Evolutionary conservation across 106 monocot genomes (phyloP), one percentile per base, ranked within the genome.

Genomic region (Posidonia australis): DNA sequence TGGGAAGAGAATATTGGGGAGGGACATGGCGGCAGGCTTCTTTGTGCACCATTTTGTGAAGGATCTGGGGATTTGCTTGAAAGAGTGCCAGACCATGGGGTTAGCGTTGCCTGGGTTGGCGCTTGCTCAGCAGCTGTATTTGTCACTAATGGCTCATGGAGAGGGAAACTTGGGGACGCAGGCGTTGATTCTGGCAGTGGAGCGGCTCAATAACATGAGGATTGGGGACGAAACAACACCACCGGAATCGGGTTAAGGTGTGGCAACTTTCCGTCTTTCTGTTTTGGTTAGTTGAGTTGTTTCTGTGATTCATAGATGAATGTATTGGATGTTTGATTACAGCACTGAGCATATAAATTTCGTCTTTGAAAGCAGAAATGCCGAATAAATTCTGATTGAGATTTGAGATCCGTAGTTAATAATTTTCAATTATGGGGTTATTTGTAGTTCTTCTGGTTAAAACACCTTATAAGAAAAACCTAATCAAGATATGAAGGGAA

Each of bases 31-130:
- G 44, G 77, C 93, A 5, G 89, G 93, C 31, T 94, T 94, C 68
- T 94, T 77, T 44, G 89, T 94, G 19, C 81, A 78, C 42, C 93
- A 94, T 59, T 94, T 94, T 52, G 93, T 86, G 42, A 94, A 94
- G 81, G 93, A 94, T 60, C 70, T 94, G 41, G 93, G 93, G 44
- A 86, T 94, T 42, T 94, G 93, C 62, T 67, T 94, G 79, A 84
- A 80, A 73, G 93, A 94, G 53, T 89, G 93, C 74, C 81, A 84
- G 74, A 60, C 58, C 32, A 78, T 94, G 81, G 93, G 93, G 27
- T 36, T 94, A 27, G 77, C 83, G 9, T 59, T 94, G 75, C 89
- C 93, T 0, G 93, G 93, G 17, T 64, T 94, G 57, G 89, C 89
- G 3, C 68, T 94, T 30, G 86, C 86, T 9, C 93, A 90, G 62